Conservation (phyloP, 192 early-diverging fungal species). For the Coemansia sp. region DNA sequence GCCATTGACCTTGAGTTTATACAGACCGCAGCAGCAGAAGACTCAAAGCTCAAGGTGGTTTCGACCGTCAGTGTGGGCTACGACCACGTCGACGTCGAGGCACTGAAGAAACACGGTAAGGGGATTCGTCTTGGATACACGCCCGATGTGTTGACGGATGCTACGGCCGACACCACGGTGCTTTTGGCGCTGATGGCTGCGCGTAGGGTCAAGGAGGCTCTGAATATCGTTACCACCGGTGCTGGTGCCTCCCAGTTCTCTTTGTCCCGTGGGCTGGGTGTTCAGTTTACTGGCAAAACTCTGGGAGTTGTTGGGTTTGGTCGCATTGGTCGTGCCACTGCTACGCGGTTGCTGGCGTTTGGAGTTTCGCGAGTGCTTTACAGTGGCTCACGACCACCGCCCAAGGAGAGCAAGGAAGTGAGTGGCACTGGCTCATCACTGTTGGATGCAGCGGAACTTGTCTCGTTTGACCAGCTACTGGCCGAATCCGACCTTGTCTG, state of each 20-base stretch:
- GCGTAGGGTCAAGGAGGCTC: slow-evolving; percentile 66
- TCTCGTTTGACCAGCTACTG: slow-evolving; percentile 63
- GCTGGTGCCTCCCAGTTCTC: slow-evolving; percentile 18
- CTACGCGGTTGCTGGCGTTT: slow-evolving; percentile 71
- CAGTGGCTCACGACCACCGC: slow-evolving; percentile 57
- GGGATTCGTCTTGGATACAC: slow-evolving; percentile 75
- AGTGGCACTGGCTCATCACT: slow-evolving; percentile 16
- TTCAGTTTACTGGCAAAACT: slow-evolving; percentile 73
- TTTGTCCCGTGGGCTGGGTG: slow-evolving; percentile 55
- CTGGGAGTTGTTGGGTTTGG: slow-evolving; percentile 86
- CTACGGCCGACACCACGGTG: slow-evolving; percentile 78
- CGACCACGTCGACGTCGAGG: slow-evolving; percentile 73
- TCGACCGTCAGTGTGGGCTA: slow-evolving; percentile 83
- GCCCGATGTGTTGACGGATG: slow-evolving; percentile 85
- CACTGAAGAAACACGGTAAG: slow-evolving; percentile 42
- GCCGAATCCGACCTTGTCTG: slow-evolving; percentile 69
- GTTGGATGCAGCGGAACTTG: slow-evolving; percentile 52
- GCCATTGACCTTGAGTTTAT: slow-evolving; percentile 72
- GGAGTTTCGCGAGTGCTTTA: slow-evolving; percentile 68
- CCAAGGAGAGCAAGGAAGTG: slow-evolving; percentile 14
- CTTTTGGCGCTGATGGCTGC: slow-evolving; percentile 73
- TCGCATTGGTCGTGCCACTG: slow-evolving; percentile 76
- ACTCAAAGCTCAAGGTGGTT: slow-evolving; percentile 64
- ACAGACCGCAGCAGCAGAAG: slow-evolving; percentile 52
- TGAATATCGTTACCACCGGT: slow-evolving; percentile 22